Base-by-base conservation (phyloP, 345 rosid genomes). In the Toxicodendron radicans region DNA sequence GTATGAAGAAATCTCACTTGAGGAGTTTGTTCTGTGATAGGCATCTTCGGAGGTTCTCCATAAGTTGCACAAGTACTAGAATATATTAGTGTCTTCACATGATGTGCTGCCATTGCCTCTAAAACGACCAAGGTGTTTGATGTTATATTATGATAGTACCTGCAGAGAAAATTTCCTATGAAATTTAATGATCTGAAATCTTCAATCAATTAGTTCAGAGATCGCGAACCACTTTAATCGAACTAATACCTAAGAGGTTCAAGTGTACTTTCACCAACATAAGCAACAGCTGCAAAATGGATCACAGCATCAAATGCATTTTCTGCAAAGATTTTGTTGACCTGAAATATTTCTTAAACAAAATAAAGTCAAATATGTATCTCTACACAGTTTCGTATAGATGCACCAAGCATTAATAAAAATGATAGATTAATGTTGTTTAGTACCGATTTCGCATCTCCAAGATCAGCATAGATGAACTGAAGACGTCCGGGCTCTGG, bases 301-400 rank as follows among this genome's bases (percentile, higher is more conserved):
- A 95, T 95, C 73, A 93, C 98, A n/a, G 98, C 99, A 80, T 95
- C 97, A 80, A 95, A 95, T 30, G 95, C 97, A 72, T 95, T 95
- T 80, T 90, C 93, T 10, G 90, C 84, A 85, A 93, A 95, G 74
- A 95, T 75, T 79, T 86, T 88, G 58, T 87, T 86, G 23, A 95
- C 95, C 99, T 95, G 88, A 76, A 81, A 57, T 41, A 46, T 71
- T 32, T 23, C 72, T 76, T 59, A 86, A 87, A 82, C 81, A 80
- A 78, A 78, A 63, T 33, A 48, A 45, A n/a, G 17, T 38, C 43
- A 38, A 38, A 38, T 38, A 6, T 38, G 43, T 38, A 38, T 38
- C 43, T 38, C 43, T 38, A 38, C 1, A 5, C 43, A 38, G 43
- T 5, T 38, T 38, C 1, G 7, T 38, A 1, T 6, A 38, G 8